These are phyloP conservation scores for Fraxinus latifolia DNA, from an alignment of 305 asterid genomes.

Conservation along the genomic window DNA sequence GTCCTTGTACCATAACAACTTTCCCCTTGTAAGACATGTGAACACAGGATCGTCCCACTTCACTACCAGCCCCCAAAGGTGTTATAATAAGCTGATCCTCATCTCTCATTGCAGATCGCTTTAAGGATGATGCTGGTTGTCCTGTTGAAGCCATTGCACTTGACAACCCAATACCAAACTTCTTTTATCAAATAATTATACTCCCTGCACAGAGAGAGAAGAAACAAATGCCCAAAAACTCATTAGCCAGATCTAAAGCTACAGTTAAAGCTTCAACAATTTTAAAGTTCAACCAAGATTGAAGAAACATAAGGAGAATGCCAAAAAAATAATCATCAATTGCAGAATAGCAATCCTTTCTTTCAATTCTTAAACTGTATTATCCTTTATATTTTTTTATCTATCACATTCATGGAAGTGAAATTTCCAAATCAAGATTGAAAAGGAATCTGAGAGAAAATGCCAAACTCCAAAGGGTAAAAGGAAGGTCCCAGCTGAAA, in stretches of 20 bases:
- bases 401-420: not conserved
- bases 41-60: conserved; percentile 96
- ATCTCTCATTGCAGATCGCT: conserved; percentile 58
- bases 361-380: not conserved
- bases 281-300: not conserved
- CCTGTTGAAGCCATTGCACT: conserved; percentile 60
- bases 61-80: conserved; percentile 93
- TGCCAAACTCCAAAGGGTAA: not conserved
- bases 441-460: not conserved
- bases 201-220: not conserved
- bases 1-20: conserved; percentile 55
- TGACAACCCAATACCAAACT: conserved; percentile 1
- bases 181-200: conserved; percentile 1
- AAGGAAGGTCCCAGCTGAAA: not conserved
- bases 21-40: conserved; percentile 91
- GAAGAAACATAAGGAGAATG: not conserved
- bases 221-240: not conserved
- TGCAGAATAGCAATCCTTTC: not conserved
- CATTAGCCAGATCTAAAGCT: not conserved
- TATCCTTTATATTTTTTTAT: not conserved
- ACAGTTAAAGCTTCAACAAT: not conserved
- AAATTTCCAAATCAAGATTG: not conserved
- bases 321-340: not conserved
- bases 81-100: conserved; percentile 84
- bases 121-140: conserved; percentile 42